Conservation (phyloP, 768 basidiomycete species). For the Suillus hirtellus region DNA sequence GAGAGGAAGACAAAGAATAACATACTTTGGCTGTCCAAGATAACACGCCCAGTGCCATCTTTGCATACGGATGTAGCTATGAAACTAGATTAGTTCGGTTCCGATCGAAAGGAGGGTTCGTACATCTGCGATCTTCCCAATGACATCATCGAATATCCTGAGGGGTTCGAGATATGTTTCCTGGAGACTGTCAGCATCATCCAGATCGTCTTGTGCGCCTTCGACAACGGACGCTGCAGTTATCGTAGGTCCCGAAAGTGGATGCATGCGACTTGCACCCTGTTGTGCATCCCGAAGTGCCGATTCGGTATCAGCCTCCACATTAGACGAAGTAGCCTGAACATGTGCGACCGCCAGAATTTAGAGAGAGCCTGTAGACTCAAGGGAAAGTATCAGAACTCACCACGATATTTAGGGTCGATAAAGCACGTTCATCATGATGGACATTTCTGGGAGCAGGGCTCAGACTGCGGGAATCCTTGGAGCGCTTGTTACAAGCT, state of each 20-base stretch:
- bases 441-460: neutral
- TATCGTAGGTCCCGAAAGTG: neutral
- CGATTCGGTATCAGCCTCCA: neutral
- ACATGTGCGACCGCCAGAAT: neutral
- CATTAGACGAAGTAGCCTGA: neutral
- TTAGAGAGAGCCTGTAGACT: neutral
- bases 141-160: neutral
- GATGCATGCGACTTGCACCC: neutral
- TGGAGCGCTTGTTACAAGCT: neutral
- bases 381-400: neutral
- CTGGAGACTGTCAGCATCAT: neutral
- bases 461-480: neutral
- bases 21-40: constrained; percentile 1
- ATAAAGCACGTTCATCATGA: neutral
- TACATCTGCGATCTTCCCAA: neutral
- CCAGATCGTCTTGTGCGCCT: neutral
- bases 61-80: constrained; percentile 12
- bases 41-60: constrained; percentile 5
- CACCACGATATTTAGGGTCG: neutral
- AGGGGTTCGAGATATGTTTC: constrained; percentile 4
- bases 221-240: neutral
- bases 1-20: neutral
- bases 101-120: neutral
- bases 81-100: neutral
- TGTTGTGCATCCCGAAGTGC: neutral